Evolutionary conservation across 345 rosid genomes (phyloP).

Genomic region (Garcia nutans): DNA sequence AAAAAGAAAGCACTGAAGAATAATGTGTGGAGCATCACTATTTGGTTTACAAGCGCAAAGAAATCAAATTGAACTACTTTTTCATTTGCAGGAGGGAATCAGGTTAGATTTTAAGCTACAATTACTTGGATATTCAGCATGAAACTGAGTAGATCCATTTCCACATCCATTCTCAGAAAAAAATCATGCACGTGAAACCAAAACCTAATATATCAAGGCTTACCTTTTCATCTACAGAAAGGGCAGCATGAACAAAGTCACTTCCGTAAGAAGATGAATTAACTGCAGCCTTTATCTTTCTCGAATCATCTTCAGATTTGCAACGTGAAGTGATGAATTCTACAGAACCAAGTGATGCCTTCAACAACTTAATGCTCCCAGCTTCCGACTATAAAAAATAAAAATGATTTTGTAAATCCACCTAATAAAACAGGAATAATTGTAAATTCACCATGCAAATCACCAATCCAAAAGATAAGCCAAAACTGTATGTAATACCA

Average conservation of each 20-base stretch:
- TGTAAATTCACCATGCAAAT: conserved; percentile 14
- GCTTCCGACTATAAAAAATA: conserved; percentile 56
- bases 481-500: neutral
- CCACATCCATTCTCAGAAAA: neutral
- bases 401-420: conserved; percentile 1
- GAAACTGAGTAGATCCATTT: neutral
- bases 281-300: conserved; percentile 78
- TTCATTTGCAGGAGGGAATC: neutral
- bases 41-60: neutral
- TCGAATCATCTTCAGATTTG: conserved; percentile 71
- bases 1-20: neutral
- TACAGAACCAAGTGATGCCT: conserved; percentile 91
- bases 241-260: conserved; percentile 92
- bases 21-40: neutral
- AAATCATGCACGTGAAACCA: neutral
- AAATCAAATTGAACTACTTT: neutral
- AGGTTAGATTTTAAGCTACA: neutral
- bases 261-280: conserved; percentile 72
- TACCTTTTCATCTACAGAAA: conserved; percentile 87
- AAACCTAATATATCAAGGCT: conserved; percentile 7
- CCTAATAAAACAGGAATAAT: conserved; percentile 19
- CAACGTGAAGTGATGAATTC: conserved; percentile 84
- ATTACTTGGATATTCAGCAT: neutral
- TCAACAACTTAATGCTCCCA: conserved; percentile 48
- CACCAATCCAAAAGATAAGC: neutral